phyloP scores from a whole-genome alignment of 2,329 filamentous ascomycete genomes.

The Ceratocystis papillata region DNA sequence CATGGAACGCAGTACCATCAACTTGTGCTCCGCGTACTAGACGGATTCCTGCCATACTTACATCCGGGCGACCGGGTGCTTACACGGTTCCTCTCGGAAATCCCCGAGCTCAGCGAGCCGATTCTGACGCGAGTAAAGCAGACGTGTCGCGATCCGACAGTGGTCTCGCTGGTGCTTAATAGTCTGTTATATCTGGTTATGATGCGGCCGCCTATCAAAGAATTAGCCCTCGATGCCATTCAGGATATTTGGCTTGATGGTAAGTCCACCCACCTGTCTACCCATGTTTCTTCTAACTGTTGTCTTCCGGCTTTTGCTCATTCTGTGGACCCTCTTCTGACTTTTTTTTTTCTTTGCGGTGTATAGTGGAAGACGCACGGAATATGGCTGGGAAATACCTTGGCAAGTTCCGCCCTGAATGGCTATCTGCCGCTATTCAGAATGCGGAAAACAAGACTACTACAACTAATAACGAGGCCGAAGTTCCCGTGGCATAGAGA shows the following conservation, averaged over 20 bases:
- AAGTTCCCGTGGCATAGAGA: neutral
- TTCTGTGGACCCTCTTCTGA: conserved; percentile 17
- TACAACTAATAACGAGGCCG: neutral
- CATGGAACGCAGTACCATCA: conserved; percentile 56
- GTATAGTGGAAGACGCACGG: conserved; percentile 49
- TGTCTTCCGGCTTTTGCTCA: neutral
- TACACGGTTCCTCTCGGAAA: conserved; percentile 81
- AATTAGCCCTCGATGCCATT: conserved; percentile 53
- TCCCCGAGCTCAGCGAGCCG: conserved; percentile 63
- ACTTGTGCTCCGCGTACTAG: conserved; percentile 70
- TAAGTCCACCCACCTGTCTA: conserved; percentile 33
- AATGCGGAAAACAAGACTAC: conserved; percentile 16
- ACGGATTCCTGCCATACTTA: conserved; percentile 83
- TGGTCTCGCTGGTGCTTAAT: conserved; percentile 52
- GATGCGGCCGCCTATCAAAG: conserved; percentile 54
- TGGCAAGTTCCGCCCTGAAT: conserved; percentile 48
- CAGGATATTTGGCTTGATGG: conserved; percentile 58
- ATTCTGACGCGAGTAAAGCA: conserved; percentile 63
- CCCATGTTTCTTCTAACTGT: too few relatives aligned
- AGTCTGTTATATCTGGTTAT: conserved; percentile 57
- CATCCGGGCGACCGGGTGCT: conserved; percentile 82
- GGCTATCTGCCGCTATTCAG: conserved; percentile 32
- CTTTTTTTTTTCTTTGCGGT: neutral
- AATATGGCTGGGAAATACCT: conserved; percentile 53
- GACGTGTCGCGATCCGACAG: conserved; percentile 55